Evolutionary conservation across 306 rosid species (phyloP), one percentile per base, ranked within the genome.

Genomic region (Trifolium pratense): DNA sequence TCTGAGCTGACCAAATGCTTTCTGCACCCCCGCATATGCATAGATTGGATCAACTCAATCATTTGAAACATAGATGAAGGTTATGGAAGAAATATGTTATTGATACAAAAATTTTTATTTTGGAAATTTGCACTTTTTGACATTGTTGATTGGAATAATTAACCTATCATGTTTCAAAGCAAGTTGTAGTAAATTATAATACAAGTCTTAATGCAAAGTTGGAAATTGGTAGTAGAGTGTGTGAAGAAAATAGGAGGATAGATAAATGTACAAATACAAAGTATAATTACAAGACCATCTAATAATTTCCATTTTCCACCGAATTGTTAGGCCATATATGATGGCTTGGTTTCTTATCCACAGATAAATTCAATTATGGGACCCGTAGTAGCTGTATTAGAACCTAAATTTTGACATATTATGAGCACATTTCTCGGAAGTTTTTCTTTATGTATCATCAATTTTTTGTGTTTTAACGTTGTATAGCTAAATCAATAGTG

Each of bases 311-410:
- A 61, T 16, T 52, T 64, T 36, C 67, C 86, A 79, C 86, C 85
- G 79, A 84, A 78, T 78, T 70, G 83, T 77, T 86, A 80, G 89
- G 93, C 83, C 71, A 78, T 21, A 56, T 56, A 15, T 70, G 78
- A 39, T 71, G 74, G 81, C 70, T 67, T 77, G 77, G 73, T 65
- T 75, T 70, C 77, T 68, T 71, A 39, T 48, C 53, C 58, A 71
- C 51, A 60, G 20, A 70, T 74, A 40, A 62, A 76, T 78, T 82
- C 80, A 86, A 86, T 32, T 68, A 75, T 72, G 91, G 93, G 89
- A 52, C 89, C 84, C 26, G 2, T 67, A 36, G 87, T 45, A 81
- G 86, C 87, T 86, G 89, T 83, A 82, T 86, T 32, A 74, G 80
- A 82, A 74, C 88, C 89, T 79, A 83, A 84, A 70, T 71, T 83